A percentile compares a stretch with the other conserved stretches of the same genome.
phyloP scores from a whole-genome alignment of 75 land plant genomes.

The Cupressus sempervirens region DNA sequence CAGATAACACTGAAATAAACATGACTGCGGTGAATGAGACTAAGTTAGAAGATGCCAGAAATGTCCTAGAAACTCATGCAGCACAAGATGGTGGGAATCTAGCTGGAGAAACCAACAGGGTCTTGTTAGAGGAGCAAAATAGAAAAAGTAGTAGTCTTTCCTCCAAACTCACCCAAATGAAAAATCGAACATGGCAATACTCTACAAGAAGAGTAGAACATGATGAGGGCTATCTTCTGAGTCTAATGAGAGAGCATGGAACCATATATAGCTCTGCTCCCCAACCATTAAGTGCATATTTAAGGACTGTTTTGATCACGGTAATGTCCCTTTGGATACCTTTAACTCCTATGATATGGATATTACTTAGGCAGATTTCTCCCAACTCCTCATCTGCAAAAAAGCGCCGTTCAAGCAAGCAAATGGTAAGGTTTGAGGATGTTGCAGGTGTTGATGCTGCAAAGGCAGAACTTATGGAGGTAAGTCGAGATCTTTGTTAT shows the following conservation, averaged over 20 bases:
- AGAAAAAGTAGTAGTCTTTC: not conserved
- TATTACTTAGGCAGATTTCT: conserved; percentile 74
- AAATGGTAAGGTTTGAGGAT: conserved; percentile 77
- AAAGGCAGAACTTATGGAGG: conserved; percentile 95
- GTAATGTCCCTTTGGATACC: conserved; percentile 85
- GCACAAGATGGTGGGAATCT: not conserved
- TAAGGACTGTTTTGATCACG: conserved; percentile 53
- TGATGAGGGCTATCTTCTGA: conserved; percentile 82
- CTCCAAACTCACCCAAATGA: not conserved
- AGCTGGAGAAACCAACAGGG: not conserved
- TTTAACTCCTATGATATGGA: conserved; percentile 86
- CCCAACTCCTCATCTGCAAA: conserved; percentile 54
- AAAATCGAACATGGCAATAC: conserved; percentile 57
- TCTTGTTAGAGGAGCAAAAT: not conserved
- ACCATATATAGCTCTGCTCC: conserved; percentile 88
- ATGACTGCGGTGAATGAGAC: not conserved
- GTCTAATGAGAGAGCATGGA: conserved; percentile 77
- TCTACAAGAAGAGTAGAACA: conserved; percentile 68
- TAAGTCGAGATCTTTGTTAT: conserved; percentile 15
- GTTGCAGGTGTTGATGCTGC: conserved; percentile 98
- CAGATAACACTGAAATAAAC: conserved; percentile 8
- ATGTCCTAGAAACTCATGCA: conserved; percentile 2
- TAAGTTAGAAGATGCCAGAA: conserved; percentile 4
- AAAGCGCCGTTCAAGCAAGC: conserved; percentile 47
- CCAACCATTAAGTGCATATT: conserved; percentile 48